These are phyloP conservation scores for Cyberlindnera maritima DNA, from an alignment of 805 yeast species.

Conservation along the genomic window DNA sequence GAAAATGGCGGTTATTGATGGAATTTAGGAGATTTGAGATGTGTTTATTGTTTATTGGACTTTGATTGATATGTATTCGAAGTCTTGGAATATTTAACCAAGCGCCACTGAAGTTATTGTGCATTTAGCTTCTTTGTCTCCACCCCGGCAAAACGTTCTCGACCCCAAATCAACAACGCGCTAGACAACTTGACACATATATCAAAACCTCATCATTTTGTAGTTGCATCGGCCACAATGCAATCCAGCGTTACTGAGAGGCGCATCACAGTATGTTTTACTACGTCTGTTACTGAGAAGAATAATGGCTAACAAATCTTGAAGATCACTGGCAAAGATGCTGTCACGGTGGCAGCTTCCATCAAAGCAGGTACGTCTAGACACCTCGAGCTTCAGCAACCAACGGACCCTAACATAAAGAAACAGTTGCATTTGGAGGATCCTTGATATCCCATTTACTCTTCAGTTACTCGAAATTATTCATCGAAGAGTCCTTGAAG, in stretches of 20 bases:
- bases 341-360: neutral
- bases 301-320: neutral
- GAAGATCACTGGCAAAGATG: conserved; percentile 2
- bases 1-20: neutral
- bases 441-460: neutral
- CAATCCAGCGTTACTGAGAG: neutral
- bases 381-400: too few relatives aligned
- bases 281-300: neutral
- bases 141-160: too few relatives aligned
- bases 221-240: too few relatives aligned
- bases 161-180: too few relatives aligned
- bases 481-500: conserved; percentile 3
- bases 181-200: neutral
- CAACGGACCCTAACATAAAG: neutral
- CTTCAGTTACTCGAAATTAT: neutral
- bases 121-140: too few relatives aligned
- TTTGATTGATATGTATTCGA: too few relatives aligned
- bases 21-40: too few relatives aligned
- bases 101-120: too few relatives aligned
- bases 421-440: conserved; percentile 1
- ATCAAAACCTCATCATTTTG: too few relatives aligned
- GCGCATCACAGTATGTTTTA: neutral
- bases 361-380: neutral
- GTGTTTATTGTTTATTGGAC: neutral
- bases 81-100: too few relatives aligned